Conservation (phyloP, 768 basidiomycete genomes). For the Lactarius sp. region DNA sequence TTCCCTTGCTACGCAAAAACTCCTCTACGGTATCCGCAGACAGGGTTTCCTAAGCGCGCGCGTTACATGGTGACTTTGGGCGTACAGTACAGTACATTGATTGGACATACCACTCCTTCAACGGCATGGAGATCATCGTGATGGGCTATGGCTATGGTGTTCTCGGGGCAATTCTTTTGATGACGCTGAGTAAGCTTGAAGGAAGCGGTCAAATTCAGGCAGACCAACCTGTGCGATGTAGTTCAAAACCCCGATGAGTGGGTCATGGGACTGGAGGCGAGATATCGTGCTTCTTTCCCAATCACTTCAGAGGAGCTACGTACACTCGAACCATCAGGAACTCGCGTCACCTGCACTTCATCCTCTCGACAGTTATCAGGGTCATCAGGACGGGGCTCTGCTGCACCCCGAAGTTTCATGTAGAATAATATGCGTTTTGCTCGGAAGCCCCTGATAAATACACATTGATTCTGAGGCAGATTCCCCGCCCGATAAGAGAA, state of each 20-base stretch:
- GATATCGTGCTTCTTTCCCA: not conserved
- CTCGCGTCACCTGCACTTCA: not conserved
- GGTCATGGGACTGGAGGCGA: constrained; percentile 5
- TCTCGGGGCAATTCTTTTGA: constrained; percentile 2
- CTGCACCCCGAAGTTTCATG: not conserved
- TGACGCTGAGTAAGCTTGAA: not conserved
- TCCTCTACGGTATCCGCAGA: constrained; percentile 5
- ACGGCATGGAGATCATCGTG: constrained; percentile 10
- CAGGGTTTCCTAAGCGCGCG: not conserved
- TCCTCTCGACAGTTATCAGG: not conserved
- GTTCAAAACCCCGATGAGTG: constrained; percentile 9
- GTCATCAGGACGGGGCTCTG: constrained; percentile 1
- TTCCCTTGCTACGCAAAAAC: not conserved
- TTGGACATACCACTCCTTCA: constrained; percentile 7
- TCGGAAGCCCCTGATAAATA: constrained; percentile 17
- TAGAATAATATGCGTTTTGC: constrained; percentile 9
- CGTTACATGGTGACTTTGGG: not conserved
- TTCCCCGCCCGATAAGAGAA: too few species aligned
- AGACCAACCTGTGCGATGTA: constrained; percentile 14
- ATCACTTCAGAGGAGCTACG: not conserved
- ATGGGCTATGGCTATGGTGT: constrained; percentile 13
- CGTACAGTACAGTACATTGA: not conserved
- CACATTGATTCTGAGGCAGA: constrained; percentile 4
- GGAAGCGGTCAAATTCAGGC: not conserved
- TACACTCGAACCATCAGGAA: not conserved